Conservation (phyloP, 1,284 basidiomycete genomes). For the Pholiota adiposa region DNA sequence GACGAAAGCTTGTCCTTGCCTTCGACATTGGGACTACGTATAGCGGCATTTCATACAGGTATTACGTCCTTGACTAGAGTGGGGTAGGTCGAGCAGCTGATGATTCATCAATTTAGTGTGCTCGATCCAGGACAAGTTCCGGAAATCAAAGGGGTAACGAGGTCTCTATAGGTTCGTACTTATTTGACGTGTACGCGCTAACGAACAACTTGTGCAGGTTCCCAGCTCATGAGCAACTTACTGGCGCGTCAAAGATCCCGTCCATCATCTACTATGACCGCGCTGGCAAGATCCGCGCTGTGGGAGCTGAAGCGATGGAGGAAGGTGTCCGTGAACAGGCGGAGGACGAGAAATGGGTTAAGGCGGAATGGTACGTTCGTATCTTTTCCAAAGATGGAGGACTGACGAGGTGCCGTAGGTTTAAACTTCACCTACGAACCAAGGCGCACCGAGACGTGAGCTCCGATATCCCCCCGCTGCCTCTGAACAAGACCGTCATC, state of each 20-base stretch:
- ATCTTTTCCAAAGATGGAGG: not conserved
- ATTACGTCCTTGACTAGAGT: not conserved
- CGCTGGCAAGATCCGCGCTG: slow-evolving; percentile 26
- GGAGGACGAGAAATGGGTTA: slow-evolving; percentile 30
- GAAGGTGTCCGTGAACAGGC: slow-evolving; percentile 29
- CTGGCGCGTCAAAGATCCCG: not conserved
- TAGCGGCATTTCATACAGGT: slow-evolving; percentile 8
- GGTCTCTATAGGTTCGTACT: no score
- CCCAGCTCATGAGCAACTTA: not conserved
- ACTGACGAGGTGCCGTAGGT: slow-evolving; percentile 20
- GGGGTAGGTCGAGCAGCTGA: not conserved
- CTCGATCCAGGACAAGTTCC: slow-evolving; percentile 29
- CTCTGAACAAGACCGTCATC: slow-evolving; percentile 41
- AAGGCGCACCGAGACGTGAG: slow-evolving; percentile 10
- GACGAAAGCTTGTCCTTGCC: slow-evolving; percentile 2
- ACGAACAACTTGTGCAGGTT: no score
- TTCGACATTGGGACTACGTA: slow-evolving; percentile 6
- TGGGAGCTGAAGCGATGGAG: slow-evolving; percentile 33
- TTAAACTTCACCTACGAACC: slow-evolving; percentile 34
- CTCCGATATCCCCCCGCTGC: slow-evolving; percentile 40
- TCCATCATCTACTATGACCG: slow-evolving; percentile 28
- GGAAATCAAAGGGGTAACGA: slow-evolving; percentile 29
- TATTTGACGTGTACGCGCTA: no score
- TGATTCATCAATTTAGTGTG: slow-evolving; percentile 20
- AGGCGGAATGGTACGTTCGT: slow-evolving; percentile 32